These are phyloP conservation scores for Spathaspora gorwiae DNA, from an alignment of 805 yeast genomes.

Conservation along the genomic window DNA sequence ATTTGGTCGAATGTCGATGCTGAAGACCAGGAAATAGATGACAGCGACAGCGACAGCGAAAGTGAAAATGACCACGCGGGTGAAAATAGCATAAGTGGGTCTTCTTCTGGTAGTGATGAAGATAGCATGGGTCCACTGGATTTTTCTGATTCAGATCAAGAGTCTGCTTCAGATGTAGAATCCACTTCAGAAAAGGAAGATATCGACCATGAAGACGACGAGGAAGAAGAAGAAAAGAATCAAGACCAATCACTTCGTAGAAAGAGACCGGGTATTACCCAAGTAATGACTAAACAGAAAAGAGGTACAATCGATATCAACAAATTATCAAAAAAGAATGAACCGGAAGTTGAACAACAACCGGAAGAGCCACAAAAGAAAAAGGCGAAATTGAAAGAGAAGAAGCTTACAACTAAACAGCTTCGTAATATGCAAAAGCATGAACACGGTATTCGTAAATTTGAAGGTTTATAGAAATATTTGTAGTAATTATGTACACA, in stretches of 20 bases:
- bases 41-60: conserved; percentile 16
- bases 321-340: conserved; percentile 12
- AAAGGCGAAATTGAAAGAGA: conserved; percentile 29
- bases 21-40: conserved; percentile 14
- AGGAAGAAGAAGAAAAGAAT: conserved; percentile 4
- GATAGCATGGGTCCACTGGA: conserved; percentile 12
- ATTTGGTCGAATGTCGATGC: conserved; percentile 56
- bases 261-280: conserved; percentile 5
- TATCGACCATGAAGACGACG: conserved; percentile 7
- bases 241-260: conserved; percentile 5
- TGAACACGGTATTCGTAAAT: conserved; percentile 61
- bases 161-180: conserved; percentile 9
- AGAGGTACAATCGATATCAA: conserved; percentile 16
- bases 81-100: conserved; percentile 12
- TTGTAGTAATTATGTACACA: no score
- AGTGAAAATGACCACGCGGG: conserved; percentile 10
- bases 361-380: conserved; percentile 20
- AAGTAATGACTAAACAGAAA: conserved; percentile 9
- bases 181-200: conserved; percentile 9
- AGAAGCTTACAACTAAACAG: conserved; percentile 39
- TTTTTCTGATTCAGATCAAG: conserved; percentile 7
- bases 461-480: conserved; percentile 48
- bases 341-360: conserved; percentile 9
- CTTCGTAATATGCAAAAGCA: conserved; percentile 45
- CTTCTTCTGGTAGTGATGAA: conserved; percentile 14